A percentile compares a stretch with the other conserved stretches of the same genome.
phyloP scores from a whole-genome alignment of 139 green algal genomes.

The Chlorella ohadii region DNA sequence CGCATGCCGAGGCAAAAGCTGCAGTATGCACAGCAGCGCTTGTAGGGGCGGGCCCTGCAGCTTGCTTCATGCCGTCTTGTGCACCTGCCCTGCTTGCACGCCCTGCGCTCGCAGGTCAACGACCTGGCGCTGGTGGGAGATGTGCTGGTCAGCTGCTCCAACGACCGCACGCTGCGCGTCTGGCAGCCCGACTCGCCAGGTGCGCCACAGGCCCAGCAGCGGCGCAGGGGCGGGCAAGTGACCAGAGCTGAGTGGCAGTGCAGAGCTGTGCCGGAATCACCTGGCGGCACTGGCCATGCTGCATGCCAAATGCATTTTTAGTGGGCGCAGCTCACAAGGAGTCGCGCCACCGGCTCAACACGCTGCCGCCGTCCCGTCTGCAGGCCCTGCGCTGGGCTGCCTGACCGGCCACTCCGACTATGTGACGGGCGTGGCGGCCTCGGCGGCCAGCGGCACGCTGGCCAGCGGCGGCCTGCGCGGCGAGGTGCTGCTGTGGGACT shows the following conservation, averaged over 20 bases:
- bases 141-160: conserved; percentile 48
- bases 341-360: neutral
- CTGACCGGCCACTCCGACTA: conserved; percentile 51
- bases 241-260: no score
- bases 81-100: neutral
- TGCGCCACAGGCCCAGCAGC: neutral
- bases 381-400: conserved; percentile 17
- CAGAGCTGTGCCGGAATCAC: no score
- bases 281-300: no score
- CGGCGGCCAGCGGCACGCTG: neutral
- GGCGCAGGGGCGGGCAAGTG: no score
- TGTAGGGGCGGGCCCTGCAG: no score
- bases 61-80: no score
- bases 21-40: no score
- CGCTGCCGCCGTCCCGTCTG: neutral
- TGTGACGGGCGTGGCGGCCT: conserved; percentile 47
- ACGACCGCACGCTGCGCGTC: conserved; percentile 46
- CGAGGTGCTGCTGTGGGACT: conserved; percentile 58
- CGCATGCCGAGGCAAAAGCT: no score
- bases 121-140: conserved; percentile 41
- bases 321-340: no score
- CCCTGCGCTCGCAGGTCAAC: conserved; percentile 31
- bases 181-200: conserved; percentile 41
- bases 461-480: conserved; percentile 51
- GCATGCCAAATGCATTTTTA: no score